Evolutionary conservation across 768 basidiomycete species (phyloP).

Genomic region (Suillus bovinus): DNA sequence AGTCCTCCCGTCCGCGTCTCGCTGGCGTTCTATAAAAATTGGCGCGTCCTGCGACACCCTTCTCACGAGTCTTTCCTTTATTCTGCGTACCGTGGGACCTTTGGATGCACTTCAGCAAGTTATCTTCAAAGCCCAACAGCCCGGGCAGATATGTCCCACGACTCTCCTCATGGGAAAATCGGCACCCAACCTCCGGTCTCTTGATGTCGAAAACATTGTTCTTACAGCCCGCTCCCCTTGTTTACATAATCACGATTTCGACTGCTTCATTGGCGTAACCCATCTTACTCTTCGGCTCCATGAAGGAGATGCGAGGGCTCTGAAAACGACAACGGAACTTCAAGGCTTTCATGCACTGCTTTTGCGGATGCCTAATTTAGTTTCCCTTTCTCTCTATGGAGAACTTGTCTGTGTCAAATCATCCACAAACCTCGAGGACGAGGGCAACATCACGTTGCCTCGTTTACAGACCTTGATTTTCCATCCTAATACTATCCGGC

Average conservation of each 20-base stretch:
- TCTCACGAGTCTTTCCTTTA: slow-evolving; percentile 30
- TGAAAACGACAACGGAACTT: slow-evolving; percentile 31
- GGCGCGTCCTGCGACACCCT: slow-evolving; percentile 29
- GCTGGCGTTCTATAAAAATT: slow-evolving; percentile 31
- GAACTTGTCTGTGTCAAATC: slow-evolving; percentile 30
- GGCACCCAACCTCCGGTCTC: slow-evolving; percentile 23
- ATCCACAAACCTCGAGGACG: slow-evolving; percentile 10
- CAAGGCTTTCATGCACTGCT: slow-evolving; percentile 27
- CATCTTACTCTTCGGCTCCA: slow-evolving; percentile 30
- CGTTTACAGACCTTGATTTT: slow-evolving; percentile 31
- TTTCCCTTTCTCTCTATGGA: slow-evolving; percentile 28
- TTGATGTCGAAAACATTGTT: slow-evolving; percentile 31
- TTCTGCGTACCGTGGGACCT: slow-evolving; percentile 20
- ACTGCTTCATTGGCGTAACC: slow-evolving; percentile 23
- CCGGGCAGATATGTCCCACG: slow-evolving; percentile 29
- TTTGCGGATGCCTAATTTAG: slow-evolving; percentile 22
- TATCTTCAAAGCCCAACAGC: slow-evolving; percentile 30
- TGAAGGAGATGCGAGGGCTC: slow-evolving; percentile 26
- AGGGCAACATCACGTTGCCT: slow-evolving; percentile 20
- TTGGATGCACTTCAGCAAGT: slow-evolving; percentile 29
- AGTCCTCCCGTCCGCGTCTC: slow-evolving; percentile 26
- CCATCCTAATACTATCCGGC: slow-evolving; percentile 31
- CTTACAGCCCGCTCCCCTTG: slow-evolving; percentile 21
- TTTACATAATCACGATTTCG: slow-evolving; percentile 16
- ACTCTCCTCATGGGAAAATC: slow-evolving; percentile 24